Conservation (phyloP, 2,329 filamentous ascomycete species). For the Botrytis pseudocinerea region DNA sequence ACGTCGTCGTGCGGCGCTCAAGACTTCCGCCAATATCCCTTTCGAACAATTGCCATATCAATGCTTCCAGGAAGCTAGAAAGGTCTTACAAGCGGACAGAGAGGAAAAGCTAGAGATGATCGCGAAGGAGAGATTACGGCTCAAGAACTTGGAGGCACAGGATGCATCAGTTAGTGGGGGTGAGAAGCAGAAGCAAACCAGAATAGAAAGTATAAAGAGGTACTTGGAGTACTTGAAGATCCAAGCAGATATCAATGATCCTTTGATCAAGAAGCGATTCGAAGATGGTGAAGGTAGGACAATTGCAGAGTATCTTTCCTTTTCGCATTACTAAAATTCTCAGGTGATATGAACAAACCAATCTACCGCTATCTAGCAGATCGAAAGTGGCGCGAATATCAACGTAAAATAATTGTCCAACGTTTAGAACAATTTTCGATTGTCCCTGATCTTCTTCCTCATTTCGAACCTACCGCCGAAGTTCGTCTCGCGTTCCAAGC, state of each 20-base stretch:
- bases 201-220: slow-evolving; percentile 67
- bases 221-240: slow-evolving; percentile 82
- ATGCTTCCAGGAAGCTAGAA: slow-evolving; percentile 94
- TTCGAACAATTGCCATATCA: slow-evolving; percentile 96
- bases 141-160: slow-evolving; percentile 64
- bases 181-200: slow-evolving; percentile 62
- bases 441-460: slow-evolving; percentile 82
- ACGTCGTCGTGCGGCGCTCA: slow-evolving; percentile 74
- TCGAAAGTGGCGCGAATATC: slow-evolving; percentile 82
- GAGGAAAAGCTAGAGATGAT: slow-evolving; percentile 78
- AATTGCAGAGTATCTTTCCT: neutral
- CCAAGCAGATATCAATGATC: slow-evolving; percentile 91
- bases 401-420: slow-evolving; percentile 76
- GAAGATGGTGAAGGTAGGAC: slow-evolving; percentile 83
- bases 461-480: slow-evolving; percentile 75
- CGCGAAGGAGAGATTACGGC: slow-evolving; percentile 62
- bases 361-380: slow-evolving; percentile 92
- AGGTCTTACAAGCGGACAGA: slow-evolving; percentile 76
- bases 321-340: slow-evolving; percentile 16
- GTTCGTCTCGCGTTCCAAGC: slow-evolving; percentile 79
- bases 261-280: slow-evolving; percentile 86
- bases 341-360: slow-evolving; percentile 93
- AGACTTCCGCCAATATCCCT: slow-evolving; percentile 64
- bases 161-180: slow-evolving; percentile 61
- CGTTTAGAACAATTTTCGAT: slow-evolving; percentile 84